phyloP scores from a whole-genome alignment of 2,329 filamentous ascomycete genomes.

The Cercospora citrullina region DNA sequence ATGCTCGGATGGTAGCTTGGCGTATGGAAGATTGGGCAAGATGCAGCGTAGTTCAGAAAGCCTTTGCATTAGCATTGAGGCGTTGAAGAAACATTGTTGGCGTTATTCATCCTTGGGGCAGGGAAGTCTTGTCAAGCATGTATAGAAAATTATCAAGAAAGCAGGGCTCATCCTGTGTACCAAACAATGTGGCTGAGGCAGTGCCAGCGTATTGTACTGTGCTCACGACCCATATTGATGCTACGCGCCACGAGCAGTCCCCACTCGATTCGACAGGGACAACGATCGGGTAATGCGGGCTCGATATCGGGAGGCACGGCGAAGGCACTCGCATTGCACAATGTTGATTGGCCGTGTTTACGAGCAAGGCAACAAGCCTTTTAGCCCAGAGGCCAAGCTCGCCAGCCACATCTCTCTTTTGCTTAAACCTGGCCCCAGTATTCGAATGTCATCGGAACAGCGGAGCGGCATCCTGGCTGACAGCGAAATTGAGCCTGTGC shows the following conservation, averaged over 20 bases:
- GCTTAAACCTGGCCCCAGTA: background rate
- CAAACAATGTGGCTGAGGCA: background rate
- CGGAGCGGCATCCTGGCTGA: background rate
- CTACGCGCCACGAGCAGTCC: background rate
- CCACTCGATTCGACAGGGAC: background rate
- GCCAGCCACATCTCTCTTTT: background rate
- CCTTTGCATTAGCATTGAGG: background rate
- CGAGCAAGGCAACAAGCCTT: background rate
- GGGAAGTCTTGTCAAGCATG: background rate
- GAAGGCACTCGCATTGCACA: background rate
- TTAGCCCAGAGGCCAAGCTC: background rate
- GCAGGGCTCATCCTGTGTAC: background rate
- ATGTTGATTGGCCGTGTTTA: background rate
- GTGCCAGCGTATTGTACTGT: background rate
- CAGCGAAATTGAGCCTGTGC: background rate
- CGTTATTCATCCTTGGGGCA: background rate
- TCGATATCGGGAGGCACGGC: background rate
- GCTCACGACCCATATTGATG: background rate
- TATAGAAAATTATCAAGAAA: background rate
- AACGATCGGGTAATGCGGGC: background rate
- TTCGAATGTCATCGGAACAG: background rate
- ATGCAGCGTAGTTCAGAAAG: background rate
- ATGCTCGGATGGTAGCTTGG: background rate
- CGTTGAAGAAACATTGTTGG: background rate
- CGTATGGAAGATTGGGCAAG: background rate